Percentiles rank a stretch among this genome's conserved stretches.
Evolutionary conservation across 768 basidiomycete genomes (phyloP).

Genomic region (Pulveroboletus sp.): DNA sequence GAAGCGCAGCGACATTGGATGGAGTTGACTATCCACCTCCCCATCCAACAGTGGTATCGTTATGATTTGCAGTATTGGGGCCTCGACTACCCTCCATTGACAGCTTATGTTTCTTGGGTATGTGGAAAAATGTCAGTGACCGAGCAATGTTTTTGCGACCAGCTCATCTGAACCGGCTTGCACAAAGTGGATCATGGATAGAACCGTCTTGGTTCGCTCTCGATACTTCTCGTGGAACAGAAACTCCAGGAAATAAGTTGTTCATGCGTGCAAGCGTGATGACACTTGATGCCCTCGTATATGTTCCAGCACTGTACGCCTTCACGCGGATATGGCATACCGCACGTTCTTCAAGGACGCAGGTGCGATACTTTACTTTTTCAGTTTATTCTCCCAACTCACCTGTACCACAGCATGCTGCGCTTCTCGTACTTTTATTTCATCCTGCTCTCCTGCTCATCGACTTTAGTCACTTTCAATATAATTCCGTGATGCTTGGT

Average conservation of each 20-base stretch:
- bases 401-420: slow-evolving; percentile 36
- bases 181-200: slow-evolving; percentile 43
- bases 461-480: slow-evolving; percentile 95
- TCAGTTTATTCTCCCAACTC: background rate
- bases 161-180: slow-evolving; percentile 3
- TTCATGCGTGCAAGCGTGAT: slow-evolving; percentile 83
- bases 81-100: slow-evolving; percentile 90
- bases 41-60: slow-evolving; percentile 75
- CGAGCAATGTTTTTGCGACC: slow-evolving; percentile 11
- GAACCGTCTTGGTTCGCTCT: slow-evolving; percentile 67
- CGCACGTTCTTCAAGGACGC: slow-evolving; percentile 68
- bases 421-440: slow-evolving; percentile 66
- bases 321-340: slow-evolving; percentile 66
- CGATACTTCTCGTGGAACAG: slow-evolving; percentile 65
- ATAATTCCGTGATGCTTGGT: slow-evolving; percentile 93
- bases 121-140: slow-evolving; percentile 66
- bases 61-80: slow-evolving; percentile 92
- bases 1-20: slow-evolving; percentile 96
- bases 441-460: slow-evolving; percentile 82
- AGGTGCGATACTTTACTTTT: slow-evolving; percentile 44
- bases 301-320: slow-evolving; percentile 65
- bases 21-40: slow-evolving; percentile 80
- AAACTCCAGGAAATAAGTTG: slow-evolving; percentile 57
- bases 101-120: slow-evolving; percentile 84
- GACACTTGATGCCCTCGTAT: slow-evolving; percentile 61